Conservation (phyloP, 192 early-diverging fungal genomes). For the Podila horticola region DNA sequence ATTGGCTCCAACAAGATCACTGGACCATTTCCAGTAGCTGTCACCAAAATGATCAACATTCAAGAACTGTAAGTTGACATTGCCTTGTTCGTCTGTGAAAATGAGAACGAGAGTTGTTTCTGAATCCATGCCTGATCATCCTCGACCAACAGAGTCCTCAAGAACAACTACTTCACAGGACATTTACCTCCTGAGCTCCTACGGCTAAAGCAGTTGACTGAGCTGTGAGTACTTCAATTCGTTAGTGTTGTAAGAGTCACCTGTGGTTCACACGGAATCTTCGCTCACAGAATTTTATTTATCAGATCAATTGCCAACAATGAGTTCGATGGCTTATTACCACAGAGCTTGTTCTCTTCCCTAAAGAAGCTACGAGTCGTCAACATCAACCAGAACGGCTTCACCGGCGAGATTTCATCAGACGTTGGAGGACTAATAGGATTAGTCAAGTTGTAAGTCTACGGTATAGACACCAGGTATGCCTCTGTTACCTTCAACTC, state of each 20-base stretch:
- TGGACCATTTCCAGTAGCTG: constrained; percentile 15
- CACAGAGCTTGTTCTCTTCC: constrained; percentile 13
- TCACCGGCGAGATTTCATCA: constrained; percentile 19
- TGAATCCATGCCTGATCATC: background rate
- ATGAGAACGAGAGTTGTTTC: background rate
- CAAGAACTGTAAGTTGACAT: constrained; percentile 27
- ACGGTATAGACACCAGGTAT: background rate
- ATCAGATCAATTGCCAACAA: constrained; percentile 35
- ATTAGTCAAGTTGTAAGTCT: constrained; percentile 24
- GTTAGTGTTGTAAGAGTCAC: too few relatives aligned
- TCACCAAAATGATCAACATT: constrained; percentile 25
- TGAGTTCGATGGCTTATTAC: constrained; percentile 32
- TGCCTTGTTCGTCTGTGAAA: background rate
- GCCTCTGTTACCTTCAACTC: background rate
- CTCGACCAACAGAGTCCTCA: constrained; percentile 7
- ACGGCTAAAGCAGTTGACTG: constrained; percentile 28
- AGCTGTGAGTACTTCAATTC: constrained; percentile 11
- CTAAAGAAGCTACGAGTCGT: constrained; percentile 25
- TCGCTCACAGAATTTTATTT: background rate
- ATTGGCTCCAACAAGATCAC: constrained; percentile 35
- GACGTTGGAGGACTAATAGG: constrained; percentile 15
- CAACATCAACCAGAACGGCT: constrained; percentile 38
- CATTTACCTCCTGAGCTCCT: constrained; percentile 9
- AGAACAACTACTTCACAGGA: constrained; percentile 40
- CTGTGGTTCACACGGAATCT: too few relatives aligned